These are phyloP conservation scores for Salvia miltiorrhiza DNA, from an alignment of 257 asterid genomes.

Conservation along the genomic window DNA sequence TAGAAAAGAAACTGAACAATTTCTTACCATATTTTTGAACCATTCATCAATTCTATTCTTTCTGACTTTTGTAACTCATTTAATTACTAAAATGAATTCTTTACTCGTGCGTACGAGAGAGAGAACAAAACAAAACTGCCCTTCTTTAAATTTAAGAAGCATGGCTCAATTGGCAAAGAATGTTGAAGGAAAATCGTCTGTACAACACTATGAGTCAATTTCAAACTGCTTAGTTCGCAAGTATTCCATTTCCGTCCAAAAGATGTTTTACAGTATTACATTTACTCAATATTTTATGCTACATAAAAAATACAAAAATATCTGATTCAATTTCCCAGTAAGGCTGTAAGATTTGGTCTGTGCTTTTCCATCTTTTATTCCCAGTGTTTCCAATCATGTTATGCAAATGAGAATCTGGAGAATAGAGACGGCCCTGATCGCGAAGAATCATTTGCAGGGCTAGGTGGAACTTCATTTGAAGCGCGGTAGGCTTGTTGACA, in stretches of 20 bases:
- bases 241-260: background rate
- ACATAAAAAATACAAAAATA: conserved; percentile 10
- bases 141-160: background rate
- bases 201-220: background rate
- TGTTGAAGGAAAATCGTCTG: background rate
- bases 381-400: conserved; percentile 13
- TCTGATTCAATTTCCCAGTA: background rate
- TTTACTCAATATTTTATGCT: background rate
- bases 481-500: conserved; percentile 85
- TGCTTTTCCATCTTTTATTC: background rate
- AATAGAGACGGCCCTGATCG: conserved; percentile 72
- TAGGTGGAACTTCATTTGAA: conserved; percentile 50
- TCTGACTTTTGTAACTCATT: too few species aligned
- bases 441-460: conserved; percentile 59
- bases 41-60: too few species aligned
- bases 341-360: background rate
- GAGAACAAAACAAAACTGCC: too few species aligned
- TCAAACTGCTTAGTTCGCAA: background rate
- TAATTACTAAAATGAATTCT: too few species aligned
- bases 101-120: too few species aligned
- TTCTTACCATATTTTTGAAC: too few species aligned
- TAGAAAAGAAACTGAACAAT: too few species aligned
- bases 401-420: conserved; percentile 82
- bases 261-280: conserved; percentile 8
- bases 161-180: background rate